Evolutionary conservation across 2,329 filamentous ascomycete species (phyloP), one percentile per base, ranked within the genome.

Genomic region (Trichoderma aggressivum): DNA sequence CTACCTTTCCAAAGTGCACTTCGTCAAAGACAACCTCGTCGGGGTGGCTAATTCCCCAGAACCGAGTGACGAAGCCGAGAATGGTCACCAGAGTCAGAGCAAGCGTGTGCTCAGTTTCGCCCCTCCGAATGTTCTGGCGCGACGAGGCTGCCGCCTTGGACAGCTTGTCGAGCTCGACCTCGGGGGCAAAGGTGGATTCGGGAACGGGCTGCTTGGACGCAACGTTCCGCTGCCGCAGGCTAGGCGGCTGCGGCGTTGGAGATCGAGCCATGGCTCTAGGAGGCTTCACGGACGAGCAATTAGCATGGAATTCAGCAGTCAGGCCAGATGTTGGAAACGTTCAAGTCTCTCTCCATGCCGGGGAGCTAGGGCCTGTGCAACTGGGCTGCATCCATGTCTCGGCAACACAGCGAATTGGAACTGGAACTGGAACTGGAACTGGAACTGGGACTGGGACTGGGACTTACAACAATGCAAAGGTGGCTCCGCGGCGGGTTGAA

Each of bases 11-110:
- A 82, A 99, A 99, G 84, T 99, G 96, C 71, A 99, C 96, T 83
- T 99, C 96, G 80, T 99, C 96, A 79, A 99, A 99, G 63, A 99
- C 96, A 70, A 99, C 96, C 84, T 98, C 92, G 79, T 97, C 91
- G 18, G 96, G 96, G 82, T 98, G 94, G 80, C 88, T 93, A 80
- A 99, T 98, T 74, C 94, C 94, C 89, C 92, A 98, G 86, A 99
- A 99, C 73, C 96, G 89, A 61, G 96, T 98, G 73, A 94, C 79
- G 79, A 99, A 98, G 63, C 94, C 95, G 75, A 98, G 84, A 32
- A 89, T 78, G 2, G 95, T 98, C 79, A 97, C 90, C 75, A 97
- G 80, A 36, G 83, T 82, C 72, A 98, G 87, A 73, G 90, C 92
- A 74, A 96, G 81, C 86, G 92, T 90, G 86, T 98, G 97, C 77